phyloP scores from a whole-genome alignment of 352 stramenopile species.

The Nothophytophthora sp. region DNA sequence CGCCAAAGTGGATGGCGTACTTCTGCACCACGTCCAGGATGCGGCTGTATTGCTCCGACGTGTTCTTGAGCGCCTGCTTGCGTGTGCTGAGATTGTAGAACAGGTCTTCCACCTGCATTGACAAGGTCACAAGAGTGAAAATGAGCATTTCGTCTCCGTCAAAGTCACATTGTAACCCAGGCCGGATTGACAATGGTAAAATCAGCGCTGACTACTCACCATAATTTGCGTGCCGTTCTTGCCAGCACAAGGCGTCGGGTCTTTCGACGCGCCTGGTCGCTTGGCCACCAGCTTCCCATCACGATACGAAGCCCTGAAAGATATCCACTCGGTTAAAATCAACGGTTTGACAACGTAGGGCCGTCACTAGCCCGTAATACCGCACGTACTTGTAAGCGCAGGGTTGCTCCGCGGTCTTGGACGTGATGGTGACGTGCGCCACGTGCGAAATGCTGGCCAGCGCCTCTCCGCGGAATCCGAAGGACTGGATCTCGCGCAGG shows the following conservation, averaged over 20 bases:
- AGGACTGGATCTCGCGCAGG: constrained; percentile 93
- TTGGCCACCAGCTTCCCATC: constrained; percentile 89
- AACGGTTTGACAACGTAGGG: neutral
- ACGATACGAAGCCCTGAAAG: constrained; percentile 85
- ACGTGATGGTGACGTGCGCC: constrained; percentile 91
- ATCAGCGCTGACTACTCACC: constrained; percentile 32
- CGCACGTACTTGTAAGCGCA: constrained; percentile 79
- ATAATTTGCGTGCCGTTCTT: constrained; percentile 85
- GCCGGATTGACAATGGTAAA: too few species aligned
- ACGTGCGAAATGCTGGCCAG: constrained; percentile 97
- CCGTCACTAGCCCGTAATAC: neutral
- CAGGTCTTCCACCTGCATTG: constrained; percentile 93
- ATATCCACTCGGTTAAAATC: neutral
- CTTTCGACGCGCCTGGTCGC: constrained; percentile 56
- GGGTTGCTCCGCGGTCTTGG: constrained; percentile 70
- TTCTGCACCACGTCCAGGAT: constrained; percentile 96
- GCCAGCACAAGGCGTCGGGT: constrained; percentile 71
- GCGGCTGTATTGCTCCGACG: constrained; percentile 93
- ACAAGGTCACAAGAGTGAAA: neutral
- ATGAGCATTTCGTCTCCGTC: neutral
- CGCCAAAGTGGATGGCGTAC: constrained; percentile 95
- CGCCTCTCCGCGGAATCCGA: constrained; percentile 99
- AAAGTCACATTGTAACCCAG: too few species aligned
- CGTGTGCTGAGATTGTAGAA: constrained; percentile 99
- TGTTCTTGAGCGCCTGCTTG: constrained; percentile 91